Evolutionary conservation across 2,329 filamentous ascomycete species (phyloP).

Genomic region (Penicillium capsulatum): DNA sequence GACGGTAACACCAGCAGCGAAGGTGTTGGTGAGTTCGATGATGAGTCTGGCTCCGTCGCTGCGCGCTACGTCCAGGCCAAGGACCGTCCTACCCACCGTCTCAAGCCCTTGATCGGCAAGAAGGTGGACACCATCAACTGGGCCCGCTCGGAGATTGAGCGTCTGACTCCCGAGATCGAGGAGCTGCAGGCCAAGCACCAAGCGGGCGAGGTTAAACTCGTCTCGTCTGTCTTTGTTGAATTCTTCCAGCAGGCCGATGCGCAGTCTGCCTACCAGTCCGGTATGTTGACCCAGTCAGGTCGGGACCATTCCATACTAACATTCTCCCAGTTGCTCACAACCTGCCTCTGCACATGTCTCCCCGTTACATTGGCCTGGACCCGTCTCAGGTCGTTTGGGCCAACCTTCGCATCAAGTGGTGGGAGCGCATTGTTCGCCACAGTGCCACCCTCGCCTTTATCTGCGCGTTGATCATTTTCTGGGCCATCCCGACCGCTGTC

Average conservation of each 20-base stretch:
- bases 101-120: slow-evolving; percentile 69
- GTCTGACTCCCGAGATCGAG: slow-evolving; percentile 68
- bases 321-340: slow-evolving; percentile 65
- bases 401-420: slow-evolving; percentile 79
- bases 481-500: slow-evolving; percentile 69
- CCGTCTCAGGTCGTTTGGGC: slow-evolving; percentile 83
- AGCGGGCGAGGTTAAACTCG: slow-evolving; percentile 59
- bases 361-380: slow-evolving; percentile 75
- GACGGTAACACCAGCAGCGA: slow-evolving; percentile 37
- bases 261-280: slow-evolving; percentile 76
- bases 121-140: slow-evolving; percentile 95
- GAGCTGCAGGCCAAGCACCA: slow-evolving; percentile 64
- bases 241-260: slow-evolving; percentile 79
- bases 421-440: slow-evolving; percentile 72
- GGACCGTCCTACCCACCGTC: slow-evolving; percentile 70
- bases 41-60: slow-evolving; percentile 66
- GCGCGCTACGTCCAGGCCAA: slow-evolving; percentile 69
- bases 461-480: slow-evolving; percentile 77
- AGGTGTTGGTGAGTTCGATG: slow-evolving; percentile 52
- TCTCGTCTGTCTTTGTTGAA: slow-evolving; percentile 84
- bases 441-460: slow-evolving; percentile 69
- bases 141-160: slow-evolving; percentile 72
- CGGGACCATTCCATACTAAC: background rate
- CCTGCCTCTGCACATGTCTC: slow-evolving; percentile 79
- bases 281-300: background rate